Evolutionary conservation across 805 yeast genomes (phyloP), one percentile per base, ranked within the genome.

Genomic region (Ogataea saltuana): DNA sequence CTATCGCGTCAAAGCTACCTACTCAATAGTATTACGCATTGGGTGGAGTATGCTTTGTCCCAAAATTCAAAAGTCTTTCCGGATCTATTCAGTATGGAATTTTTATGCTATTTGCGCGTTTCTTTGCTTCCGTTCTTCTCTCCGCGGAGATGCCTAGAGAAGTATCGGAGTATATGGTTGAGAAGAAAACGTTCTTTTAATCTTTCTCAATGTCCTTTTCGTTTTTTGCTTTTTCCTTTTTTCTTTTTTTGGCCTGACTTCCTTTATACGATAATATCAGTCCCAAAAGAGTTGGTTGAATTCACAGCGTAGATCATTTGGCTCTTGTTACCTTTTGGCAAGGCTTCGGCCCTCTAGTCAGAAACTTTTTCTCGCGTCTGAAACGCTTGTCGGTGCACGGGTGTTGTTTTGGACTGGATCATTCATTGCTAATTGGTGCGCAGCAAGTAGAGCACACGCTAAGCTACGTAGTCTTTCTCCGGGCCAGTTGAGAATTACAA

Each of bases 71-170:
- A 29, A 37, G 28, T 33, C 28, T 29, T 26, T 18, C 4, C 10
- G 13, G 12, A 20, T 26, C 16, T 19, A 3, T n/a, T 37, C 16
- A n/a, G 4, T 37, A 20, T 37, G 40, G 33, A 33, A 21, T 37
- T 25, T n/a, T 13, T 23, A 23, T 34, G 38, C 38, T 15, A 34
- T 23, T 34, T 25, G 29, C 40, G 40, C 40, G 19, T 19, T 37
- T 21, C 26, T 37, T 27, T 29, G 32, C 40, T 37, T 37, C 15
- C 32, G 26, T 19, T 11, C 27, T 25, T 28, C 33, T 25, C 6
- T 5, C 28, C 28, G 4, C n/a, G 10, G 25, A 7, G 28, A 25
- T 6, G 28, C n/a, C 28, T 10, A 10, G n/a, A 5, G 10, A 25
- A 25, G n/a, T n/a, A n/a, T n/a, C n/a, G n/a, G n/a, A n/a, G n/a